Conservation (phyloP, 1,284 basidiomycete genomes). For the Fomitiporia mediterranea region DNA sequence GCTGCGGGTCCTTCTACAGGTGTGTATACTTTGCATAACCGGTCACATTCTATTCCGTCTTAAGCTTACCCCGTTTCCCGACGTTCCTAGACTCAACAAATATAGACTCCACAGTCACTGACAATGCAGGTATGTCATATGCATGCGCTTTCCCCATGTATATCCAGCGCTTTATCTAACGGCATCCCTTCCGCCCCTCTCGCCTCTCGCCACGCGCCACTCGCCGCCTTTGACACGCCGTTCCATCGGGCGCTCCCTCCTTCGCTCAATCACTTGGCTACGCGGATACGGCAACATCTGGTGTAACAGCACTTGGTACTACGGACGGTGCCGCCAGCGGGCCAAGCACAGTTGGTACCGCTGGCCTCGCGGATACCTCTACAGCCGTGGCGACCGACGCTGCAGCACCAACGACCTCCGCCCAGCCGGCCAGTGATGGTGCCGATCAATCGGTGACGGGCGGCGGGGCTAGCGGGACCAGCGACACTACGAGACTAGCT, state of each 20-base stretch:
- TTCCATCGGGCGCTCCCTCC: neutral
- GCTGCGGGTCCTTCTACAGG: neutral
- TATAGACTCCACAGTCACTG: neutral
- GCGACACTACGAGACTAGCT: neutral
- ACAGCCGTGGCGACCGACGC: neutral
- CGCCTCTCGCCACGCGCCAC: constrained; percentile 9
- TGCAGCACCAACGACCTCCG: neutral
- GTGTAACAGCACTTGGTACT: neutral
- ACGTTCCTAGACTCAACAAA: neutral
- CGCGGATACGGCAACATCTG: neutral
- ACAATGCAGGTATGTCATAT: constrained; percentile 1
- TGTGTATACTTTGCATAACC: too few species aligned
- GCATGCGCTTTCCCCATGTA: neutral
- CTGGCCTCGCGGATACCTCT: neutral
- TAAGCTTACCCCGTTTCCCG: neutral
- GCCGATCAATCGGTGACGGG: neutral
- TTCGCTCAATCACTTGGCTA: neutral
- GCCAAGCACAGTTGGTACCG: neutral
- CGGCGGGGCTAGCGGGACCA: neutral
- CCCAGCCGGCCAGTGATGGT: neutral
- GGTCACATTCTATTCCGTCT: neutral
- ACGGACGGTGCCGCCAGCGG: neutral
- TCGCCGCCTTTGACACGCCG: neutral
- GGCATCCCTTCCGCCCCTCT: neutral
- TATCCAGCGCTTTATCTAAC: neutral